Conservation (phyloP, 2,329 filamentous ascomycete species). For the Lecanicillium sp. region DNA sequence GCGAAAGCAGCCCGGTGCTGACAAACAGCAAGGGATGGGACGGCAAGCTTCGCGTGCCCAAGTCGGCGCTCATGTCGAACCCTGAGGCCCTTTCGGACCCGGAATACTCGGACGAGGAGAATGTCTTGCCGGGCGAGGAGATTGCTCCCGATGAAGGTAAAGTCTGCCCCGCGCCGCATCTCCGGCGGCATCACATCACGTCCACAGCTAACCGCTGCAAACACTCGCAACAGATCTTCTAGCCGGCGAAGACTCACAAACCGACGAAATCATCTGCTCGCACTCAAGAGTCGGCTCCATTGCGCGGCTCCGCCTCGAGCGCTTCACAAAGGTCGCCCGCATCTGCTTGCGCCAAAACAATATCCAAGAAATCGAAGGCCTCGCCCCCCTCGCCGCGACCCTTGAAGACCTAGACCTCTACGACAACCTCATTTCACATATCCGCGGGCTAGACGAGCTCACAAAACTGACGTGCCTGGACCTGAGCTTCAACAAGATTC, state of each 20-base stretch:
- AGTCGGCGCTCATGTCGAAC: slow-evolving; percentile 55
- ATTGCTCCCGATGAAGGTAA: slow-evolving; percentile 77
- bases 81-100: slow-evolving; percentile 77
- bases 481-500: slow-evolving; percentile 98
- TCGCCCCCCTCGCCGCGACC: slow-evolving; percentile 55
- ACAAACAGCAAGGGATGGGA: slow-evolving; percentile 70
- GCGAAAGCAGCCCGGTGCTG: slow-evolving; percentile 37
- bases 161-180: slow-evolving; percentile 7
- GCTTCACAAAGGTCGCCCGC: slow-evolving; percentile 68
- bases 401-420: slow-evolving; percentile 88
- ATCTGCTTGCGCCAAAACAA: slow-evolving; percentile 90
- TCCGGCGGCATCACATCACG: not conserved
- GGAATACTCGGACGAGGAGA: slow-evolving; percentile 70
- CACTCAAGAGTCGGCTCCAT: slow-evolving; percentile 80
- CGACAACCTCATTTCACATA: slow-evolving; percentile 87
- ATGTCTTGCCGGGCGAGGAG: slow-evolving; percentile 61
- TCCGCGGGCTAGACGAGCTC: slow-evolving; percentile 74
- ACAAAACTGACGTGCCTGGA: slow-evolving; percentile 72
- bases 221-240: slow-evolving; percentile 41
- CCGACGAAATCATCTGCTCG: slow-evolving; percentile 79
- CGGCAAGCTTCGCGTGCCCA: slow-evolving; percentile 71
- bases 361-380: slow-evolving; percentile 72
- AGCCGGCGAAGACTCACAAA: slow-evolving; percentile 51
- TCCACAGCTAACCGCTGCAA: not conserved
- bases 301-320: slow-evolving; percentile 67